phyloP scores from a whole-genome alignment of 2,329 filamentous ascomycete species.

The Purpureocillium takamizusanense region DNA sequence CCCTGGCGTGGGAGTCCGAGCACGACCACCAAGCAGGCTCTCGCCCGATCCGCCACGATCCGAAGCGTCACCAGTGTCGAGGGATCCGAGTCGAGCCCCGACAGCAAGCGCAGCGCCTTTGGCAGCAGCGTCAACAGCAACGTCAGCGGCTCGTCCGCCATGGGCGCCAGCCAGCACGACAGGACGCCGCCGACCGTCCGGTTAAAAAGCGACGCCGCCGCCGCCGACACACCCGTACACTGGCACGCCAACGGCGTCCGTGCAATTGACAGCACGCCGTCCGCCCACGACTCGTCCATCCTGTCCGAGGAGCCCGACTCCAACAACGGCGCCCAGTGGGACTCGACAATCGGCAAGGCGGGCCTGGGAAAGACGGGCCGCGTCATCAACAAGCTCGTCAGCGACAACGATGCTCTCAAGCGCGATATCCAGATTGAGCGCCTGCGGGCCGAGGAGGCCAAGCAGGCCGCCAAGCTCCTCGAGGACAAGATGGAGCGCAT shows the following conservation, averaged over 20 bases:
- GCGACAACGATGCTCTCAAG: conserved; percentile 70
- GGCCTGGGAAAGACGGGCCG: conserved; percentile 66
- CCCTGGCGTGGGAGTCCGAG: conserved; percentile 20
- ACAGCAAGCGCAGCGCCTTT: conserved; percentile 40
- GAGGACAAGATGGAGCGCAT: conserved; percentile 65
- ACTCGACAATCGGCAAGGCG: conserved; percentile 60
- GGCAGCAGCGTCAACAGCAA: conserved; percentile 49
- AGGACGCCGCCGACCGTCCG: conserved; percentile 23
- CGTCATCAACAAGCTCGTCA: conserved; percentile 73
- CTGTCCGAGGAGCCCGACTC: conserved; percentile 24
- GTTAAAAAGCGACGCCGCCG: conserved; percentile 22
- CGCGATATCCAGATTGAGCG: conserved; percentile 62
- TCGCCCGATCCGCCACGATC: conserved; percentile 36
- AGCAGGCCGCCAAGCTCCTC: conserved; percentile 55
- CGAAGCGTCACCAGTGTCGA: conserved; percentile 49
- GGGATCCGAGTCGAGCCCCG: conserved; percentile 34
- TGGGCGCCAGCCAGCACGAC: conserved; percentile 23
- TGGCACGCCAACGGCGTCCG: conserved; percentile 22
- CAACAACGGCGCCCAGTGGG: conserved; percentile 38
- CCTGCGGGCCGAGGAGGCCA: conserved; percentile 60
- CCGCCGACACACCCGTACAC: conserved; percentile 17
- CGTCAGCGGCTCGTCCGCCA: conserved; percentile 35
- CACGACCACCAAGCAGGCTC: conserved; percentile 21
- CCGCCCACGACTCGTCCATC: conserved; percentile 14
- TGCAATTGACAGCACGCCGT: conserved; percentile 19